Conservation (phyloP, 208 protist species). For the Wallacemonas sp. region DNA sequence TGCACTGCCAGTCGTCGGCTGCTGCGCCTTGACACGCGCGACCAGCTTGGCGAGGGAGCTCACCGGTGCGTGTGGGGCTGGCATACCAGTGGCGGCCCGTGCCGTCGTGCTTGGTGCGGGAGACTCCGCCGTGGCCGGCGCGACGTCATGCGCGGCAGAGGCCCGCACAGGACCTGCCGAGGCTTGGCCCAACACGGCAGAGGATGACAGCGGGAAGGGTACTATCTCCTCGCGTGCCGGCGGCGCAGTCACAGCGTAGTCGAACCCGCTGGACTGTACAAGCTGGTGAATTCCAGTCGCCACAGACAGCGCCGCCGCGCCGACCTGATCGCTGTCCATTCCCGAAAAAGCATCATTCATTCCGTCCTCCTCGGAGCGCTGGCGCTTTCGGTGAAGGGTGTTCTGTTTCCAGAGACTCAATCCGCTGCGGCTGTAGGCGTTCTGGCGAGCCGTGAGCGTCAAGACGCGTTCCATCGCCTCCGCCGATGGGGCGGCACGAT, state of each 20-base stretch:
- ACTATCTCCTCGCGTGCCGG: not conserved
- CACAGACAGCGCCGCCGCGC: not conserved
- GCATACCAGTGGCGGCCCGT: not conserved
- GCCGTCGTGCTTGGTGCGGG: not conserved
- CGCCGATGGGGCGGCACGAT: not conserved
- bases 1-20: constrained; percentile 12
- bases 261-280: not conserved
- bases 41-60: constrained; percentile 57
- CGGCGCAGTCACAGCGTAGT: not conserved
- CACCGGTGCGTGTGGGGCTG: constrained; percentile 20
- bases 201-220: too few species aligned
- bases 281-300: constrained; percentile 3
- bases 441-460: constrained; percentile 6
- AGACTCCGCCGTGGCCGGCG: not conserved
- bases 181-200: too few species aligned
- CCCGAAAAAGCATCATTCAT: not conserved
- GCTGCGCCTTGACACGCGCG: constrained; percentile 47
- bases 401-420: constrained; percentile 4
- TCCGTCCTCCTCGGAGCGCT: not conserved
- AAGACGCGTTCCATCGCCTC: constrained; percentile 12
- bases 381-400: constrained; percentile 1
- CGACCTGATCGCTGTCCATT: not conserved
- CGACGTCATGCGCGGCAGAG: too few species aligned
- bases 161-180: too few species aligned
- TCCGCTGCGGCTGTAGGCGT: constrained; percentile 7